Evolutionary conservation across 768 basidiomycete species (phyloP), one percentile per base, ranked within the genome.

Genomic region (Sutorius australiensis): DNA sequence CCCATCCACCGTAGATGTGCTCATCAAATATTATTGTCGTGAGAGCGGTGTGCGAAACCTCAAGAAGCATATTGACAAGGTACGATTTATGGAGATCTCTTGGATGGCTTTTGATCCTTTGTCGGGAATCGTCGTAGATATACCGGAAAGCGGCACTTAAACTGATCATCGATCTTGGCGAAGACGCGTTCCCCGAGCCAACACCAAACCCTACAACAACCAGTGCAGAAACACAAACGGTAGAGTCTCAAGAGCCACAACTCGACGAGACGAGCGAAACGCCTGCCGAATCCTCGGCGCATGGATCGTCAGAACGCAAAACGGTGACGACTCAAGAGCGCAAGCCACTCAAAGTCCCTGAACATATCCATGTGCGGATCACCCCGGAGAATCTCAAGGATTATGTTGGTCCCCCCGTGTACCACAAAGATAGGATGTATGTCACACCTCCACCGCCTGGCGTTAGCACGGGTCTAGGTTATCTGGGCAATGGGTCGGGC

Each of bases 1-100:
- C 17, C 77, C 81, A 6, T 76, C 80, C 10, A 83, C 94, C 0
- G 85, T 98, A 41, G 92, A 95, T 60, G 73, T 82, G 11, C 78
- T 99, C 48, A 98, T 99, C 74, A 89, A 95, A 67, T 98, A 94
- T 69, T 98, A 98, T 70, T 95, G 92, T 67, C 81, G 97, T 21
- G 97, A 99, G 75, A 95, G 92, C 61, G 97, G 97, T 40, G 97
- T 99, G 30, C 78, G 97, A 45, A 93, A 94, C 65, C 65, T 99
- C 67, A 98, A 98, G 84, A 98, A 99, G 73, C 90, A 95, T 63
- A 95, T 99, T 50, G 95, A 99, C 65, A 98, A 98, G 84, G 93
- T 92, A 54, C 2, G 45, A 16, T 34, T n/a, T 32, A n/a, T 28
- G n/a, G 12, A 64, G 7, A 1, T 7, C 9, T 37, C 24, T 12